Evolutionary conservation across 1,139 yeast species (phyloP), one percentile per base, ranked within the genome.

Genomic region (Hyphopichia pseudoburtonii): DNA sequence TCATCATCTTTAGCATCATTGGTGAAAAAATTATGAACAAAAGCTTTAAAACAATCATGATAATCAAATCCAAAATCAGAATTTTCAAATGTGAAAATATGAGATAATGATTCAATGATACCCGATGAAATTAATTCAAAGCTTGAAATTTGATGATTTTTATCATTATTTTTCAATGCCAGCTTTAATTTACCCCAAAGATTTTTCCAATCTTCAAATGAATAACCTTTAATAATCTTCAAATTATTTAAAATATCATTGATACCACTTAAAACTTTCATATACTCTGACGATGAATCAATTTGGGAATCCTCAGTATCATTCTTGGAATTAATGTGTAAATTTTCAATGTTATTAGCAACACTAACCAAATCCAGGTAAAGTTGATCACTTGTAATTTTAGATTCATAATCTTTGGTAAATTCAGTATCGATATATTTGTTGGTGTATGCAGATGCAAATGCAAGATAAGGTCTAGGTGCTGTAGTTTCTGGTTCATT

Each of bases 51-150:
- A 36, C 76, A 64, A n/a, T 50, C 46, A 12, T 50, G 46, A 17
- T 41, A 45, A 28, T 54, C 60, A 29, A 43, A 47, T 1, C 50
- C 56, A 37, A 60, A 50, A 4, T 59, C 58, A 27, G 47, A 53
- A 1, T 51, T 43, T 1, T 55, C 57, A 1, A 52, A 40, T 10
- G 62, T 56, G 35, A 84, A 72, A 5, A 76, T 45, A 1, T 51
- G 42, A 1, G 77, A 58, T 28, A 88, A 57, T 0, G 70, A 53
- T 6, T 67, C 69, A 16, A 85, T 70, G 5, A 86, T 58, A 0
- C 90, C 90, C 1, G 90, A 84, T 3, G 85, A 74, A 10, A 81
- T 70, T 30, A 89, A 64, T 54, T 88, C 96, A 62, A 82, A 87
- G 44, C 94, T 82, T 0, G 95, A 86, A 5, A 85, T 50, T 10